These are phyloP conservation scores for Trichoderma harzianum DNA, from an alignment of 2,329 filamentous ascomycete genomes.

Conservation along the genomic window DNA sequence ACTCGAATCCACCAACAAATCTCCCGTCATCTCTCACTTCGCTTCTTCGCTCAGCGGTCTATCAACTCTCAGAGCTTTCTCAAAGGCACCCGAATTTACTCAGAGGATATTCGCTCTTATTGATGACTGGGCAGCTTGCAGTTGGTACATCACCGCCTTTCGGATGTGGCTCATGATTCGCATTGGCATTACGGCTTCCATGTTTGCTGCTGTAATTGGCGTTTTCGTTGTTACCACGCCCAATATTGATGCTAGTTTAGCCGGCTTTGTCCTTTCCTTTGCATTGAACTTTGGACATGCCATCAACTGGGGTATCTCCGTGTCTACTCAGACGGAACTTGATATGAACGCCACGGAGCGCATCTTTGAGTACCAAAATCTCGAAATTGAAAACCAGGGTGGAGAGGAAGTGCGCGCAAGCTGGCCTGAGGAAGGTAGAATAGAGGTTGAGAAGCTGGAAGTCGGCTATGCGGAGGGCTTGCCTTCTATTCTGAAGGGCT, in stretches of 20 bases:
- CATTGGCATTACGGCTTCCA: conserved; percentile 6
- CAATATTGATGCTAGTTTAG: not conserved
- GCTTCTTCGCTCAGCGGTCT: conserved; percentile 2
- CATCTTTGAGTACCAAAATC: conserved; percentile 1
- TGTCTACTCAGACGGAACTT: conserved; percentile 5
- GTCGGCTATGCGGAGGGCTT: conserved; percentile 6
- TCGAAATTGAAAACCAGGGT: not conserved
- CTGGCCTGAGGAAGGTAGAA: conserved; percentile 3
- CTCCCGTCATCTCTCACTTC: conserved; percentile 7
- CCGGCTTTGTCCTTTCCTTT: conserved; percentile 8
- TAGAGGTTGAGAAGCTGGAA: conserved; percentile 4
- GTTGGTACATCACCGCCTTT: not conserved
- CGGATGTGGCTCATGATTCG: conserved; percentile 12
- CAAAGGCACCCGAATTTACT: not conserved
- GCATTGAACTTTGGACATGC: conserved; percentile 2
- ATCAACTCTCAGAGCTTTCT: conserved; percentile 1
- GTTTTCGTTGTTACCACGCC: conserved; percentile 1
- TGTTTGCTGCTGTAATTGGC: conserved; percentile 3
- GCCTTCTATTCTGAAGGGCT: conserved; percentile 8
- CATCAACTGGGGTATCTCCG: conserved; percentile 10
- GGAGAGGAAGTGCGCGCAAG: conserved; percentile 9
- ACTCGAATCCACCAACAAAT: conserved; percentile 11
- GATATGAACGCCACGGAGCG: conserved; percentile 13
- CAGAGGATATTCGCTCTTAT: not conserved
- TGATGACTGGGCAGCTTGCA: conserved; percentile 11